A percentile compares a stretch with the other conserved stretches of the same genome.
phyloP scores from a whole-genome alignment of 495 filamentous ascomycete genomes.

The Neohortaea acidophila region DNA sequence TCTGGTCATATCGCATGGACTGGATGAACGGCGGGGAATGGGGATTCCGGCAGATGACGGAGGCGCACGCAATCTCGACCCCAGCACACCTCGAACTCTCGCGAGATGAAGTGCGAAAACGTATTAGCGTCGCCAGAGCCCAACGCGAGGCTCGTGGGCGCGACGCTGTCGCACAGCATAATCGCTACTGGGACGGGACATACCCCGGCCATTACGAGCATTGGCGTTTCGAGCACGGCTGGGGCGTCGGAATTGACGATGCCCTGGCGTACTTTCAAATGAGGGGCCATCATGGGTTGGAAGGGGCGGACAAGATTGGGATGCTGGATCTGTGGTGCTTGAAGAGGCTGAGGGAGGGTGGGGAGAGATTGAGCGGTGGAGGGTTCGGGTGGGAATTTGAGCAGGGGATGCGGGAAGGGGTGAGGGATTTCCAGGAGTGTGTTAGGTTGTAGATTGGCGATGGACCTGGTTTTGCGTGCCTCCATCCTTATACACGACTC shows the following conservation, averaged over 20 bases:
- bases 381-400: slow-evolving; percentile 38
- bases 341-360: slow-evolving; percentile 36
- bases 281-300: slow-evolving; percentile 14
- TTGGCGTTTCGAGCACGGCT: slow-evolving; percentile 35
- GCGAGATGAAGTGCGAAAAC: slow-evolving; percentile 21
- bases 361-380: slow-evolving; percentile 27
- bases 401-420: slow-evolving; percentile 34
- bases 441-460: slow-evolving; percentile 19
- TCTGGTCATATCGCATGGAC: slow-evolving; percentile 42
- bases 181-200: slow-evolving; percentile 31
- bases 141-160: slow-evolving; percentile 23
- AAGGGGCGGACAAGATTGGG: slow-evolving; percentile 37
- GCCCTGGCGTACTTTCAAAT: slow-evolving; percentile 33
- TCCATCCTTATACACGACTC: background rate
- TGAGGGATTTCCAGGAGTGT: slow-evolving; percentile 28
- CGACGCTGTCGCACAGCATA: slow-evolving; percentile 25
- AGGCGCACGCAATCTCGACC: slow-evolving; percentile 26
- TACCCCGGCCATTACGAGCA: slow-evolving; percentile 32
- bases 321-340: slow-evolving; percentile 37
- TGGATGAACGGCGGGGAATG: slow-evolving; percentile 42
- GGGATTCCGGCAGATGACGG: slow-evolving; percentile 36
- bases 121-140: slow-evolving; percentile 21
- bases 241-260: slow-evolving; percentile 39
- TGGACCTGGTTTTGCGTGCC: background rate
- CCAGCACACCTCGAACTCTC: slow-evolving; percentile 26